phyloP scores from a whole-genome alignment of 2,329 filamentous ascomycete genomes.

The Spiromastix sp. region DNA sequence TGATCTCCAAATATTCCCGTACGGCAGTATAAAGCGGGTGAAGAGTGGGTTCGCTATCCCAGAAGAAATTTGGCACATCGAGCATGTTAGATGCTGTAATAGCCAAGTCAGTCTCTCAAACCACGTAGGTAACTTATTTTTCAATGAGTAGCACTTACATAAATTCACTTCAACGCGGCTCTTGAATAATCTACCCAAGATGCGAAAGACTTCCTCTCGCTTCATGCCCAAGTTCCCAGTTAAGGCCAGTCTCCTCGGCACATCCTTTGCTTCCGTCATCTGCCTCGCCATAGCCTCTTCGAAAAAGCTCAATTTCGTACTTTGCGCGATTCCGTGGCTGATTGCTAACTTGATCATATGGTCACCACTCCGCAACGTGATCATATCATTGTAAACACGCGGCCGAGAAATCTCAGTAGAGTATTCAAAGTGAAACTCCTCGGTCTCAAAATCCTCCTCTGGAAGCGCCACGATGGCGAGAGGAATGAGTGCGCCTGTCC shows the following conservation, averaged over 20 bases:
- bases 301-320: conserved; percentile 91
- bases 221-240: conserved; percentile 89
- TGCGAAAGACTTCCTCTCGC: conserved; percentile 80
- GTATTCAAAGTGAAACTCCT: conserved; percentile 98
- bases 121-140: too few relatives aligned
- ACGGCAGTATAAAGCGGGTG: conserved; percentile 91
- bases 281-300: conserved; percentile 93
- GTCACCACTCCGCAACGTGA: conserved; percentile 84
- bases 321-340: conserved; percentile 93
- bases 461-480: conserved; percentile 70
- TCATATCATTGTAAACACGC: conserved; percentile 98
- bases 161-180: conserved; percentile 94
- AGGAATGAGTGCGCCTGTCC: conserved; percentile 37
- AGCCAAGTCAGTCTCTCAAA: neutral
- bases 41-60: conserved; percentile 91
- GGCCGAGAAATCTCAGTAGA: conserved; percentile 75
- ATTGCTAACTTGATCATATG: conserved; percentile 99
- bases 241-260: conserved; percentile 78
- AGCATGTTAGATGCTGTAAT: conserved; percentile 78
- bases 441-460: conserved; percentile 89
- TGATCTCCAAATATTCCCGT: conserved; percentile 95
- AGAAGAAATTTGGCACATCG: conserved; percentile 95
- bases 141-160: conserved; percentile 54
- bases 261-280: conserved; percentile 84
- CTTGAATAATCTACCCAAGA: conserved; percentile 83